Base-by-base conservation (phyloP, 192 early-diverging fungal genomes). In the Backusella circina region DNA sequence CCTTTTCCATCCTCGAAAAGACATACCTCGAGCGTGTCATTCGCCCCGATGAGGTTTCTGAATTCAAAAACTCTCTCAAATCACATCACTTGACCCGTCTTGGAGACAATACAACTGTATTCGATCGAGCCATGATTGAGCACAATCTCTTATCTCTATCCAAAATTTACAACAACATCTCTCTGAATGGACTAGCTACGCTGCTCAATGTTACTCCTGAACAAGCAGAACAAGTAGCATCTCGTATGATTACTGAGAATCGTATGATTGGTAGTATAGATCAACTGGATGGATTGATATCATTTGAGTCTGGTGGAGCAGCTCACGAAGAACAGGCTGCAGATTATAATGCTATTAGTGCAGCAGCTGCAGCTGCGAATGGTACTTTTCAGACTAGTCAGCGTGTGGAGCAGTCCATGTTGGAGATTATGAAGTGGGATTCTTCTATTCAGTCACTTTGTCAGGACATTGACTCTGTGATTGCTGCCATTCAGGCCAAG, bases 1-100 rank as follows among this genome's bases (percentile, higher is more conserved):
- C 86, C 38, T 93, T 89, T 64, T 80, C 88, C 16, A 89, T 99
- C n/a, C 77, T 99, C 51, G 94, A 96, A 77, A 98, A 96, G 84
- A 98, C 98, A 92, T 96, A 96, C 70, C 82, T 97, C 47, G 96
- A 94, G 80, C 91, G 96, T 3, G 90, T 97, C 13, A 88, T 97
- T 66, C 87, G 90, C 37, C 85, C 85, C 12, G 78, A 85, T 9
- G 95, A 98, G 81, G 92, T 97, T 13, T 91, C 88, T 31, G 90
- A 93, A 67, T 97, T 97, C 76, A 85, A 88, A 12, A 75, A 77
- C 68, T 89, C 88, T 5, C 85, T 98, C 18, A 90, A 90, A 71
- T 83, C 86, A 39, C 95, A 97, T 81, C 95, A 97, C 73, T 75
- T 90, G 15, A 95, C 95, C 9, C 72, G 82, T 54, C 79, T 97